phyloP scores from a whole-genome alignment of 2,329 filamentous ascomycete species.

The Fusarium albosuccineum region DNA sequence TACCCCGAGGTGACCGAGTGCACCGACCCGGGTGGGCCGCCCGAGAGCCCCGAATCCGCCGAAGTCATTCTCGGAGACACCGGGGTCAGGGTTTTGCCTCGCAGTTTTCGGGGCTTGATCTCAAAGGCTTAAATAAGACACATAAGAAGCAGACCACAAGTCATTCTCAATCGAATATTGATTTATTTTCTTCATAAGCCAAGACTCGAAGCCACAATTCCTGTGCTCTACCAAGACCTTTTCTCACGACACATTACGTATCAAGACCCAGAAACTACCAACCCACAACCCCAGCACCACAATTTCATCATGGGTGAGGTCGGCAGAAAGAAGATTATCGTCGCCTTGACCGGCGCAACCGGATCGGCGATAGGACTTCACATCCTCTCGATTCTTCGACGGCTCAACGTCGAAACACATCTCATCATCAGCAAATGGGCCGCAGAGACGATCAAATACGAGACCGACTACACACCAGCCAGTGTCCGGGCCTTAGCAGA shows the following conservation, averaged over 20 bases:
- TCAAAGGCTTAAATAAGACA: no score
- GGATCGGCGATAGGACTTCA: slow-evolving; percentile 34
- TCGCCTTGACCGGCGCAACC: slow-evolving; percentile 39
- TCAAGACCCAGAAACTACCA: no score
- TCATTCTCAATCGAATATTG: no score
- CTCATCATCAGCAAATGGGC: slow-evolving; percentile 40
- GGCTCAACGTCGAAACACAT: slow-evolving; percentile 36
- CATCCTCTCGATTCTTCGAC: slow-evolving; percentile 25
- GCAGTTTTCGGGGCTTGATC: no score
- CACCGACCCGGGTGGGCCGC: no score
- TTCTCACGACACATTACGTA: no score
- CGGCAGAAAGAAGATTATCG: slow-evolving; percentile 28
- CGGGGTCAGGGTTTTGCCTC: not conserved
- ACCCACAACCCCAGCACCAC: no score
- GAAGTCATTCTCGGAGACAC: not conserved
- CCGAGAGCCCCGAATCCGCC: slow-evolving; percentile 10
- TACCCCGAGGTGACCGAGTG: slow-evolving; percentile 16
- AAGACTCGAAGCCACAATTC: no score
- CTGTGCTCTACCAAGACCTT: no score
- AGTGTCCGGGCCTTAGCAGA: slow-evolving; percentile 29
- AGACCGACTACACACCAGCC: slow-evolving; percentile 32
- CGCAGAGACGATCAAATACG: slow-evolving; percentile 35
- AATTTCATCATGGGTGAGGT: slow-evolving; percentile 47
- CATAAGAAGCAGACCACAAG: no score
- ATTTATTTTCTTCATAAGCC: no score